A percentile compares a stretch with the other conserved stretches of the same genome.
Evolutionary conservation across 2,329 filamentous ascomycete genomes (phyloP).

Genomic region (Neofusicoccum parvum): DNA sequence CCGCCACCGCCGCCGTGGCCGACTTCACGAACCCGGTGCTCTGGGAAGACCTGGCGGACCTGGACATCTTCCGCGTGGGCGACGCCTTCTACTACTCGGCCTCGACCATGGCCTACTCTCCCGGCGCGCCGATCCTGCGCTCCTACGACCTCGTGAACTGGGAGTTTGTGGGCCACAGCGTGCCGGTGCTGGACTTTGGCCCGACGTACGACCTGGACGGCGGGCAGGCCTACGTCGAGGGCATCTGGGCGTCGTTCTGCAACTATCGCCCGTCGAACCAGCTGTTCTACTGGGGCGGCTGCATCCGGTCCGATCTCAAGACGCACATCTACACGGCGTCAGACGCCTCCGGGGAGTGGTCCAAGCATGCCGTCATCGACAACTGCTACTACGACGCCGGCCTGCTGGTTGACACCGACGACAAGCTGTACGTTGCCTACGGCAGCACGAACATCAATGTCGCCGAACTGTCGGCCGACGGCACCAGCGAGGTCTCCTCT

Average conservation of each 20-base stretch:
- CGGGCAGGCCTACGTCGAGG: constrained; percentile 53
- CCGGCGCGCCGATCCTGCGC: constrained; percentile 58
- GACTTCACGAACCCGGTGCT: constrained; percentile 56
- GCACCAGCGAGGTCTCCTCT: constrained; percentile 47
- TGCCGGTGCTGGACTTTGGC: constrained; percentile 41
- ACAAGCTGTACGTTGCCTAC: constrained; percentile 61
- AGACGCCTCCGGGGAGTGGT: constrained; percentile 45
- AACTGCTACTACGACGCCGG: constrained; percentile 62
- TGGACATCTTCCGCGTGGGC: constrained; percentile 55
- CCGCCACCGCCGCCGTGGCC: background rate
- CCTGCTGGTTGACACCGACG: constrained; percentile 60
- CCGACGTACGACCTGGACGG: constrained; percentile 52
- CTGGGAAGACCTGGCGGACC: constrained; percentile 58
- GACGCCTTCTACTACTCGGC: constrained; percentile 58
- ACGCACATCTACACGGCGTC: constrained; percentile 59
- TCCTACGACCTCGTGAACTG: constrained; percentile 60
- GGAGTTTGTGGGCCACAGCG: constrained; percentile 44
- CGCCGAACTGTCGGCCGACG: constrained; percentile 55
- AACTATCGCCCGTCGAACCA: constrained; percentile 54
- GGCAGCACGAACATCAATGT: constrained; percentile 54
- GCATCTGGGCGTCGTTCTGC: constrained; percentile 60
- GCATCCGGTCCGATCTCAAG: constrained; percentile 49
- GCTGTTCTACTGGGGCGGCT: constrained; percentile 61
- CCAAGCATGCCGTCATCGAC: constrained; percentile 37
- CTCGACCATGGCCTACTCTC: constrained; percentile 59